phyloP scores from a whole-genome alignment of 345 rosid species.

The Eucalyptus dawsonii region DNA sequence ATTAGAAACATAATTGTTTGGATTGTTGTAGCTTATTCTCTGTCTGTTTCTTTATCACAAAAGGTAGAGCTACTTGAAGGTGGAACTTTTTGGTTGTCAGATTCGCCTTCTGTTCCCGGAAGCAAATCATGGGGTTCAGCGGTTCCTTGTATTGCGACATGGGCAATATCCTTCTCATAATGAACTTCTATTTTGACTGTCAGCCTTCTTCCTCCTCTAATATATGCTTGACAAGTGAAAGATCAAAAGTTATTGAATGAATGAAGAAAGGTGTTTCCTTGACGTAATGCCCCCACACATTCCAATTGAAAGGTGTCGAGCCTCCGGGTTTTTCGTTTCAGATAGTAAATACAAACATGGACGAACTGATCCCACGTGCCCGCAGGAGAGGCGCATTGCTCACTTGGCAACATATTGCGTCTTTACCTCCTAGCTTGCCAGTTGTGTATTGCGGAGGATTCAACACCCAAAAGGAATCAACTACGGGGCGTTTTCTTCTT shows the following conservation, averaged over 20 bases:
- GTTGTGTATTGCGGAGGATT: constrained; percentile 97
- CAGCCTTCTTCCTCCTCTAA: background rate
- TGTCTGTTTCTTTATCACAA: constrained; percentile 8
- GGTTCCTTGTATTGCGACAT: constrained; percentile 87
- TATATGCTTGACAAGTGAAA: background rate
- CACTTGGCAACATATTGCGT: constrained; percentile 98
- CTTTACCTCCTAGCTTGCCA: constrained; percentile 87
- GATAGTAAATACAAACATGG: constrained; percentile 93
- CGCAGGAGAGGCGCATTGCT: constrained; percentile 98
- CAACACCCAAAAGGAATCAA: constrained; percentile 93
- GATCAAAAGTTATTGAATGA: background rate
- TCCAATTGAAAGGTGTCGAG: constrained; percentile 86
- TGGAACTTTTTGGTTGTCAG: constrained; percentile 98
- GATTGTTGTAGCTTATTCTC: background rate
- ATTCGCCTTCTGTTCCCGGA: constrained; percentile 97
- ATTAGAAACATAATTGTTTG: background rate
- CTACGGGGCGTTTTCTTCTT: constrained; percentile 78
- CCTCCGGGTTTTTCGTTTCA: constrained; percentile 95
- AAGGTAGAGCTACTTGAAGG: constrained; percentile 96
- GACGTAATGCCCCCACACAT: constrained; percentile 79
- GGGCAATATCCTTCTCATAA: constrained; percentile 85
- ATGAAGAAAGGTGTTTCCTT: constrained; percentile 33
- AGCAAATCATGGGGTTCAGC: constrained; percentile 85
- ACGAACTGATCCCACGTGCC: constrained; percentile 83
- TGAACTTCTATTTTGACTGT: background rate